A percentile compares a stretch with the other conserved stretches of the same genome.
These are phyloP conservation scores for Hygrophorus pudorinus DNA, from an alignment of 768 basidiomycete species.

Conservation along the genomic window DNA sequence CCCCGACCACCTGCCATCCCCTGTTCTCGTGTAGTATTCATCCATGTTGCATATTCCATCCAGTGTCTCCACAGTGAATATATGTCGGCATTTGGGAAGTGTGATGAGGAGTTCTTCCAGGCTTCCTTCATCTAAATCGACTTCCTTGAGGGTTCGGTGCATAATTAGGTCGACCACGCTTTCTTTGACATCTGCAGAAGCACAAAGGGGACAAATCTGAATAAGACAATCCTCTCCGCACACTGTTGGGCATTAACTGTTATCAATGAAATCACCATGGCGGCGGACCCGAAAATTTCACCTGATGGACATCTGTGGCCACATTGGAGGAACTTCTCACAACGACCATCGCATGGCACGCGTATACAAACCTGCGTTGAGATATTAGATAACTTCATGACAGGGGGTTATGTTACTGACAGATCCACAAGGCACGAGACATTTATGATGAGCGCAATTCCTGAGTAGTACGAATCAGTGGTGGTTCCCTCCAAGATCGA, in stretches of 20 bases:
- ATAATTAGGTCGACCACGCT: slow-evolving; percentile 53
- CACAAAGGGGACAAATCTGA: slow-evolving; percentile 48
- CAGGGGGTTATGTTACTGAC: slow-evolving; percentile 28
- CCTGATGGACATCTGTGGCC: slow-evolving; percentile 63
- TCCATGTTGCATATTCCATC: slow-evolving; percentile 47
- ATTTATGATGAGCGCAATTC: slow-evolving; percentile 43
- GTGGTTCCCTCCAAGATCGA: not conserved
- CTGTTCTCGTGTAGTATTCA: slow-evolving; percentile 35
- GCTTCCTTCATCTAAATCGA: slow-evolving; percentile 27
- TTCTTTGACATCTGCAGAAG: slow-evolving; percentile 23
- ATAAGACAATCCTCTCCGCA: slow-evolving; percentile 54
- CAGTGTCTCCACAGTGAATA: slow-evolving; percentile 63
- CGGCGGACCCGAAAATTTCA: slow-evolving; percentile 16
- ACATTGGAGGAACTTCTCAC: slow-evolving; percentile 38
- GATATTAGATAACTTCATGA: not conserved
- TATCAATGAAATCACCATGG: not conserved
- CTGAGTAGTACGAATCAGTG: slow-evolving; percentile 15
- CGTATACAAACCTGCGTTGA: slow-evolving; percentile 46
- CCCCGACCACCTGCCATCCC: slow-evolving; percentile 31
- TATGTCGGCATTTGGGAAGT: slow-evolving; percentile 48
- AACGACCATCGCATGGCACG: slow-evolving; percentile 52
- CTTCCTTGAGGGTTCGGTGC: slow-evolving; percentile 37
- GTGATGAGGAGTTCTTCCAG: slow-evolving; percentile 50
- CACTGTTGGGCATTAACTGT: slow-evolving; percentile 26
- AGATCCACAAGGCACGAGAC: slow-evolving; percentile 59